phyloP scores from a whole-genome alignment of 345 rosid species.

The Crucihimalaya himalaica region DNA sequence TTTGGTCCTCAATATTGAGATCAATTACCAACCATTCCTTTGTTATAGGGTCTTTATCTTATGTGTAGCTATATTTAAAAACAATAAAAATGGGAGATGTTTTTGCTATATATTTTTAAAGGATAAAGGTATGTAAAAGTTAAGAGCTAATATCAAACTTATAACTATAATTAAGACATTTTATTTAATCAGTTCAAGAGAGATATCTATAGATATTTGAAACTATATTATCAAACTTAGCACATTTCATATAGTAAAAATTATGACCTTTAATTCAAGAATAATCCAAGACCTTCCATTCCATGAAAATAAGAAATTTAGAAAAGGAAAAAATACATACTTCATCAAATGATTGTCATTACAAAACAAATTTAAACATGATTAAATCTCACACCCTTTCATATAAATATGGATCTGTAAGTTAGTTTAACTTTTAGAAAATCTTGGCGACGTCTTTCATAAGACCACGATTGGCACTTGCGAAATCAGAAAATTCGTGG shows the following conservation, averaged over 20 bases:
- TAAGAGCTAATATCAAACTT: not conserved
- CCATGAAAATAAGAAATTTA: conserved; percentile 20
- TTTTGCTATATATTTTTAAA: not conserved
- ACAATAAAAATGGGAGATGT: not conserved
- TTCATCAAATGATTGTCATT: conserved; percentile 32
- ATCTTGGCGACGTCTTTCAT: conserved; percentile 90
- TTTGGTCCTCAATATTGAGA: conserved; percentile 25
- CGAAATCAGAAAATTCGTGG: conserved; percentile 68
- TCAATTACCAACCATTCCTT: conserved; percentile 34
- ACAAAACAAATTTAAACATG: conserved; percentile 26
- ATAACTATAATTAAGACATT: not conserved
- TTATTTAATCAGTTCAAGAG: not conserved
- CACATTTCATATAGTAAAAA: not conserved
- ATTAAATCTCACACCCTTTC: conserved; percentile 9
- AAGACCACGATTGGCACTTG: conserved; percentile 71
- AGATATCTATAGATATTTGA: not conserved
- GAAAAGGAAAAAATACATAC: conserved; percentile 1
- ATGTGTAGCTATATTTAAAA: conserved; percentile 16
- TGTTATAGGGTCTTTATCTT: conserved; percentile 34
- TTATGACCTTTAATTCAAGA: too few relatives aligned
- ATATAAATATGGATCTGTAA: not conserved
- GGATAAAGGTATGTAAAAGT: not conserved
- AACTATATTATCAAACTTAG: not conserved
- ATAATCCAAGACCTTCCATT: conserved; percentile 14
- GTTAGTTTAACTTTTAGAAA: conserved; percentile 40